Percentiles rank a stretch among this genome's conserved stretches.
These are phyloP conservation scores for Aspergillus tubingensis DNA, from an alignment of 2,329 filamentous ascomycete species.

Conservation along the genomic window DNA sequence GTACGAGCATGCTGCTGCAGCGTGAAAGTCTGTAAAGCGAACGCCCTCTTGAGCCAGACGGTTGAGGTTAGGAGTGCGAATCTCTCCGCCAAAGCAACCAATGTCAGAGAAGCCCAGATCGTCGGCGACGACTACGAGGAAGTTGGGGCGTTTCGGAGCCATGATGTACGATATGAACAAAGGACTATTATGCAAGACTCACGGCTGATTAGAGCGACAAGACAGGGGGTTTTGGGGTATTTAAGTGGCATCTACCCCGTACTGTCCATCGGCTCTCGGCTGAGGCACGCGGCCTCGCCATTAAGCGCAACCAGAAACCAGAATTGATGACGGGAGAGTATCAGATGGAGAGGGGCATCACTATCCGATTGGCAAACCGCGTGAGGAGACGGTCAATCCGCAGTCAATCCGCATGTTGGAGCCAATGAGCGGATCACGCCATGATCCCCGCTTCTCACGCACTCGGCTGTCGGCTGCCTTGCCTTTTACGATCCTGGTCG, in stretches of 20 bases:
- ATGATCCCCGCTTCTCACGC: conserved; percentile 1
- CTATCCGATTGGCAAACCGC: not conserved
- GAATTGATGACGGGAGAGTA: too few relatives aligned
- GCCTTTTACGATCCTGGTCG: not conserved
- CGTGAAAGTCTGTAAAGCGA: conserved; percentile 66
- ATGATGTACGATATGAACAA: conserved; percentile 17
- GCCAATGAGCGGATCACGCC: conserved; percentile 1
- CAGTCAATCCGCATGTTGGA: not conserved
- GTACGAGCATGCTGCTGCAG: conserved; percentile 63
- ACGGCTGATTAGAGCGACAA: not conserved
- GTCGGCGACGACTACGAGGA: conserved; percentile 61
- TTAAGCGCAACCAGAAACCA: too few relatives aligned
- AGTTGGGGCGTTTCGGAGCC: conserved; percentile 56
- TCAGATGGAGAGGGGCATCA: not conserved
- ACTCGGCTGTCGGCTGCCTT: not conserved
- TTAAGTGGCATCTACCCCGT: not conserved
- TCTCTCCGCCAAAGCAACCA: conserved; percentile 62
- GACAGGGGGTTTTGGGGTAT: not conserved
- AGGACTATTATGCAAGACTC: not conserved
- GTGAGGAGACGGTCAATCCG: not conserved
- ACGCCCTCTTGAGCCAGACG: conserved; percentile 55
- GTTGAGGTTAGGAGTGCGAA: conserved; percentile 62
- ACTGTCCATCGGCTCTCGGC: not conserved
- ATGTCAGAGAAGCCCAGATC: conserved; percentile 64
- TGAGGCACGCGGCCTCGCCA: not conserved